Base-by-base conservation (phyloP, 257 asterid genomes). In the Solanum tarijense region DNA sequence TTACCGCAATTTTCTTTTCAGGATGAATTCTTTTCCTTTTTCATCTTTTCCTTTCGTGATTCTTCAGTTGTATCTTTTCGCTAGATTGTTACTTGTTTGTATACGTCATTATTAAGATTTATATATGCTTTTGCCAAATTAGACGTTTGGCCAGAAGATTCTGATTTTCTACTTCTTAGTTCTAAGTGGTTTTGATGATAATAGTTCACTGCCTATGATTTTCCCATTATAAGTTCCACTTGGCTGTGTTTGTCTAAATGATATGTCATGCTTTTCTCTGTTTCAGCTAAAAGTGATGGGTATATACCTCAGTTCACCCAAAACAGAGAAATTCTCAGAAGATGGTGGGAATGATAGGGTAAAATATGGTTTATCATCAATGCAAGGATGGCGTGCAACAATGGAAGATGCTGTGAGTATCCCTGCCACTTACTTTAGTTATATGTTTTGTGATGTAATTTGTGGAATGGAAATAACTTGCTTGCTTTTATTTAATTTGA, bases 361-460 rank as follows among this genome's bases (percentile, higher is more conserved):
- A 88, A 91, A 94, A 68, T 96, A 87, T 90, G 99, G 98, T 25
- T 85, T 94, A 88, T 96, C 98, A 86, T 94, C 98, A 55, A 96
- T 96, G 99, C 99, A 96, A 92, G 99, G 99, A 88, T 96, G 99
- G 99, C 99, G 98, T 81, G 94, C 99, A 85, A 91, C 98, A 27
- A 96, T 96, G 99, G 99, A 96, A 93, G 99, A 96, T 93, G 98
- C 98, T 73, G 99, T 96, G 87, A 93, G 98, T 91, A 85, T 79
- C 35, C 18, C 68, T 3, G 85, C 29, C 35, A 81, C 41, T 46
- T 81, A 81, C 29, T 82, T 9, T 81, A 18, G 85, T 46, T 23
- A 18, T 82, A 48, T 29, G 29, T 3, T 46, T 48, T 34, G 46
- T 85, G 34, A 86, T 43, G 66, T 23, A 48, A 29, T 81, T 48